phyloP scores from a whole-genome alignment of 2,329 filamentous ascomycete species.

The Aspergillus carbonarius region DNA sequence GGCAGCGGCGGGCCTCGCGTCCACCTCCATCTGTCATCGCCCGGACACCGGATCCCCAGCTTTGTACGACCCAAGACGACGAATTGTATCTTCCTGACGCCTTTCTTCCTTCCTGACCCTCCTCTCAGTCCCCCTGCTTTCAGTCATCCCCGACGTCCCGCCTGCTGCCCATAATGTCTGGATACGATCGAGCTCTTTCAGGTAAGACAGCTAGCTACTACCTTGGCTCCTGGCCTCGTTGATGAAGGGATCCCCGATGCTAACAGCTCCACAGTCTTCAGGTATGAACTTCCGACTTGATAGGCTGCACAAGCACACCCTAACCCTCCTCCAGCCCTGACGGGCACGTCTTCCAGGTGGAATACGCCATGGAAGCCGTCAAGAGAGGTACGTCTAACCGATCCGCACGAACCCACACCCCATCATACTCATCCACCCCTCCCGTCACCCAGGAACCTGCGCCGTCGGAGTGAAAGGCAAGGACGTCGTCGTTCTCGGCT shows the following conservation, averaged over 20 bases:
- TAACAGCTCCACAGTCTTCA: constrained; percentile 71
- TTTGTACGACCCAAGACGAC: constrained; percentile 14
- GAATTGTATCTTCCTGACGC: constrained; percentile 15
- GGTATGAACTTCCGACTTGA: constrained; percentile 48
- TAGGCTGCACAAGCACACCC: constrained; percentile 27
- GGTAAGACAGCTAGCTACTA: constrained; percentile 60
- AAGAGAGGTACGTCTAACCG: constrained; percentile 72
- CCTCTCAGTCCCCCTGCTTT: constrained; percentile 6
- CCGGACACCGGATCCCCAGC: constrained; percentile 12
- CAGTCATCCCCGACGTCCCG: neutral
- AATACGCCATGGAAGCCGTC: constrained; percentile 98
- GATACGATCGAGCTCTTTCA: constrained; percentile 98
- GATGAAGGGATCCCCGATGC: constrained; percentile 19
- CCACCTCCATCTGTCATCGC: constrained; percentile 28
- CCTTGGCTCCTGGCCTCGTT: constrained; percentile 28
- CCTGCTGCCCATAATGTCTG: constrained; percentile 62
- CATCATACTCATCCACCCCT: constrained; percentile 21
- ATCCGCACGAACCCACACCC: constrained; percentile 14
- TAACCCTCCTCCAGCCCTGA: constrained; percentile 74
- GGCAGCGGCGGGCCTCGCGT: constrained; percentile 29
- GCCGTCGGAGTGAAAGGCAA: constrained; percentile 95
- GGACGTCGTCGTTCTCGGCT: constrained; percentile 93
- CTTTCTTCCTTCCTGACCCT: constrained; percentile 3
- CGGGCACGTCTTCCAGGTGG: constrained; percentile 99
- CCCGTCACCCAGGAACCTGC: constrained; percentile 72